Base-by-base conservation (phyloP, 805 yeast genomes). In the Kazachstania martiniae region DNA sequence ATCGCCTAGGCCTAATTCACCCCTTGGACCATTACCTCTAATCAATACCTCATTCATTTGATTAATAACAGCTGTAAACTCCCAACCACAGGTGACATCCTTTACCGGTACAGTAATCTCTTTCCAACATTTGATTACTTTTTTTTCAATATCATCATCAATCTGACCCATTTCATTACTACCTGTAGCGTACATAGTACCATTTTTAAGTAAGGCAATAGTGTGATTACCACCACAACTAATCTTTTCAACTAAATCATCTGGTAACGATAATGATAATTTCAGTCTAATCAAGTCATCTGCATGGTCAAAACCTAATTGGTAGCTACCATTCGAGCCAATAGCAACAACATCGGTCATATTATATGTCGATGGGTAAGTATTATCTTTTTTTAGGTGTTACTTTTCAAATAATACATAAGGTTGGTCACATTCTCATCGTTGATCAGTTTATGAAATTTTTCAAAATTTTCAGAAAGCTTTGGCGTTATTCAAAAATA, bases 211-310 rank as follows among this genome's bases (percentile, higher is more conserved):
- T 6, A 85, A 50, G 2, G 84, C 39, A 12, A 83, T 44, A 0
- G 94, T 77, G 51, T 89, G 96, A 44, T 87, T 87, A 0, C 97
- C 96, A 4, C 95, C 96, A 44, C 86, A 74, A 1, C 65, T 68
- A 9, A 86, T 61, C 41, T 63, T 61, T 30, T 47, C 33, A 0
- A 76, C 67, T n/a, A 32, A 36, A 28, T 25, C 37, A 13, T 35
- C 22, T 4, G 25, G 35, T 15, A 21, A 12, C 5, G 22, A 12
- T n/a, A 49, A 39, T 21, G 51, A 44, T 13, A 40, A 29, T 26
- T 46, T 47, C 12, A 67, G 54, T 8, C 31, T 40, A 15, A 52
- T 43, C 7, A 58, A 35, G 51, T 79, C 96, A 1, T 66, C 67
- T 22, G 58, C 54, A 34, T 40, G 74, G 56, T 5, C 63, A 66